Conservation (phyloP, 495 filamentous ascomycete genomes). For the Xylaria sp. region DNA sequence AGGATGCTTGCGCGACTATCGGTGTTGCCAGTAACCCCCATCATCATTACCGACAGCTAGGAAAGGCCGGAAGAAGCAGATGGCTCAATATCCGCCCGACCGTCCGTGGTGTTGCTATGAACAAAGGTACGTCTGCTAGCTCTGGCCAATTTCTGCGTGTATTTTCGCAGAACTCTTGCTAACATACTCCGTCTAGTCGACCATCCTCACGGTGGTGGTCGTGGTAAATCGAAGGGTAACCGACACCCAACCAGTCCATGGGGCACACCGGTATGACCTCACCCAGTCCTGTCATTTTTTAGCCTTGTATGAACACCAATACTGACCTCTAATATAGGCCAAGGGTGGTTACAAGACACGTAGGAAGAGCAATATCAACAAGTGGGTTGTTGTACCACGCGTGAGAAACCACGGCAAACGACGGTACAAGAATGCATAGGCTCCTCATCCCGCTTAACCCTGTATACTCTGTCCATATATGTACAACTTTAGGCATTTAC, state of each 20-base stretch:
- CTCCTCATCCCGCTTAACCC: constrained; percentile 20
- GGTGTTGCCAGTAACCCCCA: constrained; percentile 93
- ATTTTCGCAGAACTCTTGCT: constrained; percentile 29
- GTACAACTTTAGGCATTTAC: constrained; percentile 33
- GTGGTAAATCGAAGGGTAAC: constrained; percentile 99
- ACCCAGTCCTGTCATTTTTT: constrained; percentile 5
- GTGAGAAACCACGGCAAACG: constrained; percentile 80
- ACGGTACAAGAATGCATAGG: constrained; percentile 54
- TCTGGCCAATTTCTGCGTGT: background rate
- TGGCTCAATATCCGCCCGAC: constrained; percentile 95
- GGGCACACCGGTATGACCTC: constrained; percentile 83
- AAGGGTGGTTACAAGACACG: constrained; percentile 98
- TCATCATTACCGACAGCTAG: constrained; percentile 85
- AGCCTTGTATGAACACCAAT: constrained; percentile 23
- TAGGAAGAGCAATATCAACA: constrained; percentile 74
- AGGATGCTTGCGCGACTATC: constrained; percentile 91
- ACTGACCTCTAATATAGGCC: constrained; percentile 63
- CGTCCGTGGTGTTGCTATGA: constrained; percentile 97
- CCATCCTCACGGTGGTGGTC: constrained; percentile 97
- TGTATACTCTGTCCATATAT: constrained; percentile 39
- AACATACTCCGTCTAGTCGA: constrained; percentile 61
- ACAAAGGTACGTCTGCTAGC: constrained; percentile 67
- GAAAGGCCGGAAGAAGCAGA: constrained; percentile 90
- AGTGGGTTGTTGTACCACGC: constrained; percentile 77
- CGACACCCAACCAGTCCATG: constrained; percentile 91